Evolutionary conservation across 2,329 filamentous ascomycete genomes (phyloP).

Genomic region (Stagonosporopsis cucurbitacearum): DNA sequence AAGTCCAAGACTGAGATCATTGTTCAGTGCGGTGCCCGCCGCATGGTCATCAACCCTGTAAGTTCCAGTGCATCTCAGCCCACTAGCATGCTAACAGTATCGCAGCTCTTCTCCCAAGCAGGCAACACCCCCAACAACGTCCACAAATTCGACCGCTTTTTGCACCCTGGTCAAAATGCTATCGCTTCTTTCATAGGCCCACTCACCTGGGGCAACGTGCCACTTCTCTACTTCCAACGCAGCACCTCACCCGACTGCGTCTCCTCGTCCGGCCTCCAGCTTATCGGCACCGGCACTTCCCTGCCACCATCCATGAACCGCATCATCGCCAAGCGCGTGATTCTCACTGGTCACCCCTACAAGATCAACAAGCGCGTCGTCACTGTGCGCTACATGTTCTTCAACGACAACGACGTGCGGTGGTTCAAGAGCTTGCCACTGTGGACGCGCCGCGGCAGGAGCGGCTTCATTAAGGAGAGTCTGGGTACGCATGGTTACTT

Average conservation of each 20-base stretch:
- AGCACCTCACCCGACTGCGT: constrained; percentile 43
- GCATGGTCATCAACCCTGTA: constrained; percentile 81
- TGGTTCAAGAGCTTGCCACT: constrained; percentile 98
- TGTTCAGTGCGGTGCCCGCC: constrained; percentile 86
- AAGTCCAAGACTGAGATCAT: constrained; percentile 93
- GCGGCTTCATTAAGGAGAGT: constrained; percentile 91
- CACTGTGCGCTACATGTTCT: constrained; percentile 99
- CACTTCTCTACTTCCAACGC: constrained; percentile 84
- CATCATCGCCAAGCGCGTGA: constrained; percentile 90
- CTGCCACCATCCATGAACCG: constrained; percentile 76
- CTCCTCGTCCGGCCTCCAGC: constrained; percentile 59
- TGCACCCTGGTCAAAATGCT: constrained; percentile 88
- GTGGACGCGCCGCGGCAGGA: constrained; percentile 89
- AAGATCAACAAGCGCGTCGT: constrained; percentile 99
- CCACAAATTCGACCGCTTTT: constrained; percentile 91
- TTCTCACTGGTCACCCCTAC: constrained; percentile 94
- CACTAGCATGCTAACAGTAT: neutral
- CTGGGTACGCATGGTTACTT: constrained; percentile 99
- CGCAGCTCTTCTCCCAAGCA: constrained; percentile 77
- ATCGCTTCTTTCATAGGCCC: constrained; percentile 91
- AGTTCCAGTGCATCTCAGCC: constrained; percentile 10
- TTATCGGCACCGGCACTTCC: constrained; percentile 87
- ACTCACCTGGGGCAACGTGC: constrained; percentile 90
- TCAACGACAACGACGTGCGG: constrained; percentile 90
- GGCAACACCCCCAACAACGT: constrained; percentile 95